Evolutionary conservation across 345 rosid species (phyloP), one percentile per base, ranked within the genome.

Genomic region (Trapa incisa): DNA sequence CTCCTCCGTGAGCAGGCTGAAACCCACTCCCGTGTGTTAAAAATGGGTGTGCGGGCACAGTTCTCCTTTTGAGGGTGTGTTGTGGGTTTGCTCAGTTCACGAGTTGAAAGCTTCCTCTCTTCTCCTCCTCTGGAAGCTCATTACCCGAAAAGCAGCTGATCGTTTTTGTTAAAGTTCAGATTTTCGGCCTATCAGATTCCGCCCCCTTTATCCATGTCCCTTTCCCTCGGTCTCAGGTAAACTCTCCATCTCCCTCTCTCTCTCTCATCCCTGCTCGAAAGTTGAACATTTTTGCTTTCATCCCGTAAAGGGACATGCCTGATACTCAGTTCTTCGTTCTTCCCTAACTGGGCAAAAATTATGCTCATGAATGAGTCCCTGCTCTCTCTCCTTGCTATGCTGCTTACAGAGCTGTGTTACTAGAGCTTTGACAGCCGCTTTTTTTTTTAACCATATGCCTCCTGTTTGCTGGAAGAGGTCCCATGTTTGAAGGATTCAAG

Each of bases 111-210:
- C 58, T 53, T 50, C n/a, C 58, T 53, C 58, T 53, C 58, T 50
- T n/a, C 33, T 53, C 33, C 33, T 2, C 58, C 58, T 22, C 58
- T 53, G 33, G 58, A 22, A 53, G 58, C 58, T 53, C 33, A 3
- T 53, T 22, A 1, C 2, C 16, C 54, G 15, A 48, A 39, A 48
- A 48, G 54, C 58, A 53, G 8, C 0, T 22, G 29, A 53, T 53
- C 58, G 58, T 53, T 22, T 53, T 22, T 22, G 58, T 53, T 53
- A 53, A 53, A 53, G 58, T 53, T 53, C 33, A 53, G 11, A 53
- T n/a, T 53, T 53, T n/a, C 58, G 22, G 68, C 52, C 52, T 53
- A 58, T 36, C 68, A 22, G 61, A 66, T 50, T 66, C 13, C 42
- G 29, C 47, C 47, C 47, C n/a, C 57, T 65, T 29, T 9, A 36